Evolutionary conservation across 1,284 basidiomycete species (phyloP).

Genomic region (Ceratobasidium sp.): DNA sequence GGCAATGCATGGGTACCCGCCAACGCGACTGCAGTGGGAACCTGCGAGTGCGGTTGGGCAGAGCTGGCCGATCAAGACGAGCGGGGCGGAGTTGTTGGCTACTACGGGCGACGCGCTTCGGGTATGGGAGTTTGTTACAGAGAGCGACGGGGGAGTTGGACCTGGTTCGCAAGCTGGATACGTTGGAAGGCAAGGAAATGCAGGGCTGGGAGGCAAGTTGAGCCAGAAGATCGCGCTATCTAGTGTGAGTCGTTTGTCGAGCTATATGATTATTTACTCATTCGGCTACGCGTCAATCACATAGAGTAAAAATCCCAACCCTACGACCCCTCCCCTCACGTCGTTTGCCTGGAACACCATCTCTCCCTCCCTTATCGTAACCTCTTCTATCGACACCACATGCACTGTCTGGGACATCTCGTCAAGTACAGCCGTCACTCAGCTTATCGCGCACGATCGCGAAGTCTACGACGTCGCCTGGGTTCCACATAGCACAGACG

Average conservation of each 20-base stretch:
- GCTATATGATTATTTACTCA: neutral
- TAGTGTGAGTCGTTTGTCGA: constrained; percentile 69
- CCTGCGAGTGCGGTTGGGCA: constrained; percentile 71
- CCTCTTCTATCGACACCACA: constrained; percentile 95
- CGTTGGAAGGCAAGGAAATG: constrained; percentile 68
- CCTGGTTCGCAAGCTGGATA: constrained; percentile 62
- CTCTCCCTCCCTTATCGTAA: constrained; percentile 87
- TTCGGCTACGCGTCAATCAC: neutral
- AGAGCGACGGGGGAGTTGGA: constrained; percentile 64
- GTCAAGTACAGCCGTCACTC: constrained; percentile 93
- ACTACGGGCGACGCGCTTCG: constrained; percentile 90
- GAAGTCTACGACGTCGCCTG: constrained; percentile 98
- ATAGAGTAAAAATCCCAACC: constrained; percentile 86
- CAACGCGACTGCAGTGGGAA: constrained; percentile 85
- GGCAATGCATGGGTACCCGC: constrained; percentile 83
- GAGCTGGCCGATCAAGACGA: constrained; percentile 58
- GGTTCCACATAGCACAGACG: constrained; percentile 97
- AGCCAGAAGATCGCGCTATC: constrained; percentile 76
- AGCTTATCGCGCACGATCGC: constrained; percentile 97
- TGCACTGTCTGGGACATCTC: constrained; percentile 99
- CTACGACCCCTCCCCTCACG: constrained; percentile 87
- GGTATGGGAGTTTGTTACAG: constrained; percentile 78
- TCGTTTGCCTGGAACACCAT: constrained; percentile 97
- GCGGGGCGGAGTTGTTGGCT: constrained; percentile 78
- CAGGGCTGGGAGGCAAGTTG: constrained; percentile 55